A percentile compares a stretch with the other conserved stretches of the same genome.
Evolutionary conservation across 495 filamentous ascomycete genomes (phyloP).

Genomic region (Talaromyces proteolyticus): DNA sequence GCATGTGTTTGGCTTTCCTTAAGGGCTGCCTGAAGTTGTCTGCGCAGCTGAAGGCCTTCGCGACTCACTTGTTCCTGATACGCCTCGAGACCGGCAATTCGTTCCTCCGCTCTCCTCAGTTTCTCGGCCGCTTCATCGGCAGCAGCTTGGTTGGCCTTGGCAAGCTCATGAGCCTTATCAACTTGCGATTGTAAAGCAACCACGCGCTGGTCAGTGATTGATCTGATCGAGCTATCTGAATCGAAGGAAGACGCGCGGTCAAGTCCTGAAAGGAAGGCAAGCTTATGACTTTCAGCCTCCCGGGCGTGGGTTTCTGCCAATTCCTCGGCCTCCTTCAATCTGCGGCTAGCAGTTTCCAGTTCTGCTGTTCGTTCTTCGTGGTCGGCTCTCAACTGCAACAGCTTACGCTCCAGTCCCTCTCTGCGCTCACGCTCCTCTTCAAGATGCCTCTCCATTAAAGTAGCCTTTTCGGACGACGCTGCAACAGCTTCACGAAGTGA

Average conservation of each 20-base stretch:
- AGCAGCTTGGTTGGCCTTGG: constrained; percentile 79
- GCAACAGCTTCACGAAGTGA: constrained; percentile 74
- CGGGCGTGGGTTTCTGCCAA: constrained; percentile 80
- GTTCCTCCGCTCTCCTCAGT: constrained; percentile 85
- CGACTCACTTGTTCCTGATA: constrained; percentile 96
- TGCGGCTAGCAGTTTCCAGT: constrained; percentile 65
- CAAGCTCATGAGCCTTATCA: constrained; percentile 67
- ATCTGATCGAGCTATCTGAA: constrained; percentile 39
- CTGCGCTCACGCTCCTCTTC: constrained; percentile 76
- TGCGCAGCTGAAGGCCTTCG: constrained; percentile 80
- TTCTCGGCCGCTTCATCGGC: constrained; percentile 87
- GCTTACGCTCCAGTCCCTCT: constrained; percentile 72
- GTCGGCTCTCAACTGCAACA: constrained; percentile 72
- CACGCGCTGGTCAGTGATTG: constrained; percentile 68
- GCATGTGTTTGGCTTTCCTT: constrained; percentile 74
- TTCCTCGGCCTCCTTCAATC: constrained; percentile 82
- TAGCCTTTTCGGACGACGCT: constrained; percentile 68
- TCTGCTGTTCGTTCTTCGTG: constrained; percentile 81
- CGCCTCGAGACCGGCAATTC: constrained; percentile 91
- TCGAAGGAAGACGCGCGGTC: constrained; percentile 51
- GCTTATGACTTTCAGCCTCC: constrained; percentile 81
- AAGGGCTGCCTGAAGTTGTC: constrained; percentile 78
- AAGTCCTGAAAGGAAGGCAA: constrained; percentile 77
- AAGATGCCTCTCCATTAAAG: constrained; percentile 71
- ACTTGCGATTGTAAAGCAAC: constrained; percentile 73